Evolutionary conservation across 495 filamentous ascomycete species (phyloP).

Genomic region (Daldinia bambusicola): DNA sequence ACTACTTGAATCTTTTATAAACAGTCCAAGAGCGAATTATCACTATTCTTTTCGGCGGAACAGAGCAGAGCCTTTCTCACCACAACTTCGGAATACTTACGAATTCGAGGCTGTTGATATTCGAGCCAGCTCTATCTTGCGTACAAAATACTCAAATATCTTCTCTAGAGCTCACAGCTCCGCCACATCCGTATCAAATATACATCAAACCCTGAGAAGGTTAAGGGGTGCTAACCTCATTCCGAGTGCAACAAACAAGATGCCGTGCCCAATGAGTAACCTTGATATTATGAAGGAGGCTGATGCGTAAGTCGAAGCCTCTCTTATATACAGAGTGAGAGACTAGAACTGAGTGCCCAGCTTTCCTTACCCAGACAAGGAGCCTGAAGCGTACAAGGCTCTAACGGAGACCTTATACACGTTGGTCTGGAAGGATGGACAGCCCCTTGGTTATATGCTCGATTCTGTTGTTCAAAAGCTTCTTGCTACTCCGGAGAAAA

Average conservation of each 20-base stretch:
- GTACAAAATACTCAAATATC: neutral
- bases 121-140: neutral
- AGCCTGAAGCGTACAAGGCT: slow-evolving; percentile 60
- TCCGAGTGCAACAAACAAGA: neutral
- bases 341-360: slow-evolving; percentile 50
- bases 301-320: slow-evolving; percentile 65
- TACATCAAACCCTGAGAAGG: slow-evolving; percentile 25
- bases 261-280: slow-evolving; percentile 34
- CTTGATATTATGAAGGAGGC: slow-evolving; percentile 61
- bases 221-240: slow-evolving; percentile 1
- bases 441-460: slow-evolving; percentile 70
- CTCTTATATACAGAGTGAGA: neutral
- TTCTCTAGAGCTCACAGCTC: slow-evolving; percentile 24
- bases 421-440: slow-evolving; percentile 62
- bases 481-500: slow-evolving; percentile 50
- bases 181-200: slow-evolving; percentile 22
- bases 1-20: slow-evolving; percentile 11
- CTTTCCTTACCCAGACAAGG: slow-evolving; percentile 72
- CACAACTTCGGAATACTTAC: neutral
- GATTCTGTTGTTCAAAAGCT: slow-evolving; percentile 67
- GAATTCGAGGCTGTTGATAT: neutral
- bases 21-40: neutral
- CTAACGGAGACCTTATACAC: slow-evolving; percentile 64
- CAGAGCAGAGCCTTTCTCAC: neutral
- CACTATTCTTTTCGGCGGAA: neutral